phyloP scores from a whole-genome alignment of 2,329 filamentous ascomycete genomes.

The Arthrobotrys pseudoclavata region DNA sequence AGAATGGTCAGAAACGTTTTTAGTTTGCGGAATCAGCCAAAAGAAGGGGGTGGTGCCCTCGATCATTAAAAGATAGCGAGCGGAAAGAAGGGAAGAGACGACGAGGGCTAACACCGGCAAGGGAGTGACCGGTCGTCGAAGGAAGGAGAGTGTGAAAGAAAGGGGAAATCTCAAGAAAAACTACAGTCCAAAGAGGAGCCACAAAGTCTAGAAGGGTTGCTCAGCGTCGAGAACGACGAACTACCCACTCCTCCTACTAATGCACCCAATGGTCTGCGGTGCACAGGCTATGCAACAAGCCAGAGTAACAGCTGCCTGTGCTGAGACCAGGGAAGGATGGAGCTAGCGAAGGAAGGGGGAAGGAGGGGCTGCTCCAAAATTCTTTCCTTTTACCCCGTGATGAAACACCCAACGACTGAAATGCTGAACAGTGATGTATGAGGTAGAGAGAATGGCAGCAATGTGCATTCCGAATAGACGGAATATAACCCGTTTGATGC shows the following conservation, averaged over 20 bases:
- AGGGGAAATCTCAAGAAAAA: constrained; percentile 39
- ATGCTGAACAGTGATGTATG: constrained; percentile 55
- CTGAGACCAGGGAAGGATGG: constrained; percentile 59
- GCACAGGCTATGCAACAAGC: constrained; percentile 60
- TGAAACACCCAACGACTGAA: constrained; percentile 60
- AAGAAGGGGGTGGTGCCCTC: constrained; percentile 46
- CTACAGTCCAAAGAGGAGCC: constrained; percentile 25
- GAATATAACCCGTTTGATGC: constrained; percentile 45
- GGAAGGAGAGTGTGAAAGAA: constrained; percentile 41
- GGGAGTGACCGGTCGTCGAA: constrained; percentile 49
- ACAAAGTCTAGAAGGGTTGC: constrained; percentile 54
- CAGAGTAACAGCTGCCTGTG: constrained; percentile 61
- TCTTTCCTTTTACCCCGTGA: constrained; percentile 60
- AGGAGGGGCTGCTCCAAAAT: constrained; percentile 54
- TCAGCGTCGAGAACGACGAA: constrained; percentile 41
- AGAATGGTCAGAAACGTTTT: constrained; percentile 56
- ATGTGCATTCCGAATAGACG: constrained; percentile 52
- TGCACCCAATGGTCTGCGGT: constrained; percentile 51
- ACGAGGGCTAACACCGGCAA: constrained; percentile 48
- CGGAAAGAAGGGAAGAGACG: constrained; percentile 59
- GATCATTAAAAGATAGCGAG: constrained; percentile 55
- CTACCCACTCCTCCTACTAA: constrained; percentile 45
- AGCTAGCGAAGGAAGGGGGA: constrained; percentile 59
- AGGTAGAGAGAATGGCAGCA: constrained; percentile 46
- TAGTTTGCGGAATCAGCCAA: constrained; percentile 49